These are phyloP conservation scores for Xylaria longipes DNA, from an alignment of 495 filamentous ascomycete species.

Conservation along the genomic window DNA sequence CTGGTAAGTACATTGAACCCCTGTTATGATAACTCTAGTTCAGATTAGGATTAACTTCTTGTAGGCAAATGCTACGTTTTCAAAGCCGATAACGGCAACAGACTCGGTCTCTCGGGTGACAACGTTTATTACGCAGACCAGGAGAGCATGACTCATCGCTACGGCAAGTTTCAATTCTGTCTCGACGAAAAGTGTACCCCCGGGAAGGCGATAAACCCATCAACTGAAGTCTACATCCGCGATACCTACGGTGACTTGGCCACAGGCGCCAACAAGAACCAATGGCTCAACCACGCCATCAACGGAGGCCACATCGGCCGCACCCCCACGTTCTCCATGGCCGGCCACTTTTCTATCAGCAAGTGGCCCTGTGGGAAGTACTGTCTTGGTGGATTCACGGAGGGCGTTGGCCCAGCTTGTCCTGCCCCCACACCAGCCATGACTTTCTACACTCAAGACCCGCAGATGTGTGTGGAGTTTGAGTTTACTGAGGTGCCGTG, in stretches of 20 bases:
- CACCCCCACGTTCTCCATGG: conserved; percentile 12
- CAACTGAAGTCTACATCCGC: conserved; percentile 17
- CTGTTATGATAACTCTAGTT: background rate
- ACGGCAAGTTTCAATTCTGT: conserved; percentile 26
- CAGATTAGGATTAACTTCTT: background rate
- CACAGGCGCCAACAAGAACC: conserved; percentile 18
- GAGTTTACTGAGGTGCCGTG: conserved; percentile 23
- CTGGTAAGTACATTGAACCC: conserved; percentile 12
- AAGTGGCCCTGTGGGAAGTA: conserved; percentile 25
- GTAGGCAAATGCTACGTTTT: conserved; percentile 20
- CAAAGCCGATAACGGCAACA: conserved; percentile 22
- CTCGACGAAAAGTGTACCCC: conserved; percentile 12
- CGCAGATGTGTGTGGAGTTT: conserved; percentile 27
- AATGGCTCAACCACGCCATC: conserved; percentile 20
- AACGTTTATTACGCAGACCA: conserved; percentile 9
- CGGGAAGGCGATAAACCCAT: conserved; percentile 9
- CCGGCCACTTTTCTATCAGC: conserved; percentile 24
- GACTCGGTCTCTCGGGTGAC: conserved; percentile 15
- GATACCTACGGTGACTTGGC: conserved; percentile 20
- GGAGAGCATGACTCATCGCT: conserved; percentile 22
- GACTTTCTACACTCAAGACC: conserved; percentile 24
- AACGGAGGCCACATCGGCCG: conserved; percentile 22
- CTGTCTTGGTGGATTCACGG: conserved; percentile 21
- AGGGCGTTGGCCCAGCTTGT: conserved; percentile 22
- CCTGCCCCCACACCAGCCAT: conserved; percentile 3